Conservation (phyloP, 176 grass and related monocot species). For the barley (Hordeum vulgare) region DNA sequence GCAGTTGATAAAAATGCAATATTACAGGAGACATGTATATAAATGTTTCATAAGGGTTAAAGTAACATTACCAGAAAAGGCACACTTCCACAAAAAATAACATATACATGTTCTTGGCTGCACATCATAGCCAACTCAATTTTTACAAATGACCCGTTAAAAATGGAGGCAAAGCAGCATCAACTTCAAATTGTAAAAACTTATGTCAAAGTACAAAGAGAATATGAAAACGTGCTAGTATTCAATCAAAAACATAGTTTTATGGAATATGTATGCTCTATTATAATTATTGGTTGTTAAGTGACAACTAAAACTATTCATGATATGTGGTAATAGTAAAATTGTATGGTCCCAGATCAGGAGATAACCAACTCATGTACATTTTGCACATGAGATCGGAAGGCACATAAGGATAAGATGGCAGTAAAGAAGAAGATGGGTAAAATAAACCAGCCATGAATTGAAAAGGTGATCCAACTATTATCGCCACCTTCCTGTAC, state of each 20-base stretch:
- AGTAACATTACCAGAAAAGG: constrained; percentile 9
- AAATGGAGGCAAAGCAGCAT: neutral
- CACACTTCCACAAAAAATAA: neutral
- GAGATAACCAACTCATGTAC: constrained; percentile 22
- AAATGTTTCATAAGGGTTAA: neutral
- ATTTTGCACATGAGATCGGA: constrained; percentile 13
- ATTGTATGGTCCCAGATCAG: constrained; percentile 2
- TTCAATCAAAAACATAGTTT: constrained; percentile 13
- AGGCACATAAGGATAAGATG: constrained; percentile 9
- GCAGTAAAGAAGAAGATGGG: neutral
- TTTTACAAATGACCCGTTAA: neutral
- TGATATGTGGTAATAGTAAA: neutral
- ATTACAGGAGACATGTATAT: neutral
- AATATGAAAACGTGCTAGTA: neutral
- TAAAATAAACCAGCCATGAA: constrained; percentile 8
- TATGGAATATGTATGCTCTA: neutral
- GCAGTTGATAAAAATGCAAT: neutral
- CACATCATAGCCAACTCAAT: neutral
- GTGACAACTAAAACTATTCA: neutral
- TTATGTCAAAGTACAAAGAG: neutral
- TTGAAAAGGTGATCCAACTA: constrained; percentile 15
- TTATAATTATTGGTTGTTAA: neutral
- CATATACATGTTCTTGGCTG: neutral
- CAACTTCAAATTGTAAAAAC: neutral
- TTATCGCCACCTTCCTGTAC: constrained; percentile 14